Conservation (phyloP, 2,329 filamentous ascomycete species). For the Thelonectria rubi region DNA sequence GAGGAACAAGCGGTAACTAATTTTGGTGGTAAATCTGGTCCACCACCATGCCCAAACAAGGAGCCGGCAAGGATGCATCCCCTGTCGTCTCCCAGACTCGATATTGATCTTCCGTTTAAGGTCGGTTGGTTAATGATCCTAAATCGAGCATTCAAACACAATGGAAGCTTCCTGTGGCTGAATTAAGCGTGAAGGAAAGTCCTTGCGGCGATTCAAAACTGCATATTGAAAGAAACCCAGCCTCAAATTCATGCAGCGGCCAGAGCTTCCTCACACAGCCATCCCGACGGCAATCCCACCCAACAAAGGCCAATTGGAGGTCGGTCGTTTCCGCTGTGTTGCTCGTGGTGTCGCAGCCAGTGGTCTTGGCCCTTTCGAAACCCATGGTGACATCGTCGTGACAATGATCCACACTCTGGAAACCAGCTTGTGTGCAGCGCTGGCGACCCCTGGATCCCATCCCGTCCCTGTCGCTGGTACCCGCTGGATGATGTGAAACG, state of each 20-base stretch:
- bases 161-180: not conserved
- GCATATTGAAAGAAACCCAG: constrained; percentile 13
- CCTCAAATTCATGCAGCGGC: constrained; percentile 16
- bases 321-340: constrained; percentile 10
- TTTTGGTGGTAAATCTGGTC: constrained; percentile 5
- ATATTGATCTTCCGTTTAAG: constrained; percentile 12
- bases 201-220: constrained; percentile 3
- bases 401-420: constrained; percentile 20
- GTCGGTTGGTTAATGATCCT: constrained; percentile 15
- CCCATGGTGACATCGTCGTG: constrained; percentile 16
- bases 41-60: not conserved
- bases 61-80: constrained; percentile 6
- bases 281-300: not conserved
- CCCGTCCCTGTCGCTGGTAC: constrained; percentile 7
- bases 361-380: constrained; percentile 16
- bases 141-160: constrained; percentile 13
- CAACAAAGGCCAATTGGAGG: not conserved
- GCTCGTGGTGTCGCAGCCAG: constrained; percentile 10
- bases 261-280: constrained; percentile 7
- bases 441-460: constrained; percentile 15
- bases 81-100: not conserved
- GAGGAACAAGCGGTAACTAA: constrained; percentile 24
- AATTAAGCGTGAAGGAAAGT: not conserved
- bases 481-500: constrained; percentile 19
- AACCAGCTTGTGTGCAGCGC: constrained; percentile 15